Evolutionary conservation across 108 stramenopile genomes (phyloP), one percentile per base, ranked within the genome.

Genomic region (Skeletonema menzelii): DNA sequence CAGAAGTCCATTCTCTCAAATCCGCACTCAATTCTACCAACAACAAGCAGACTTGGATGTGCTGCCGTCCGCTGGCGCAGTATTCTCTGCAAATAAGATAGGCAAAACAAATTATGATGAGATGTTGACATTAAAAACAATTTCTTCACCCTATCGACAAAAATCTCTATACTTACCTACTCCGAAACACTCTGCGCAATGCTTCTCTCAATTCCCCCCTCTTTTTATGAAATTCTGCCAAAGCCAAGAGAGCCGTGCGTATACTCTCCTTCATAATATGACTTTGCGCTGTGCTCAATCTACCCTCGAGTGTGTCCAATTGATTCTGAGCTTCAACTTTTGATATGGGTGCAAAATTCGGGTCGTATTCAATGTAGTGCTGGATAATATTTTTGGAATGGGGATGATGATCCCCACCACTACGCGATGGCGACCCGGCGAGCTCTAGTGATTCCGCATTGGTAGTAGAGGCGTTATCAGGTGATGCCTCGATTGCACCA

Each of bases 201-300:
- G 86, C 82, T 70, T 87, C 78, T 35, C 72, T 65, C 70, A 85
- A 67, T 32, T 85, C 83, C 26, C 91, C 88, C 55, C 77, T 81
- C 67, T 53, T 70, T 55, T 34, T 81, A 77, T 74, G 86, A 81
- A 75, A 53, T 22, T 53, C 49, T 53, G 49, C 49, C 49, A 85
- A 56, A 8, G 83, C 84, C 67, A 92, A 44, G 38, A 86, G 83
- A 20, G 91, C 93, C 6, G 65, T 83, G 11, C 91, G 83, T 67
- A 94, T 94, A 32, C 86, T 85, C 65, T 92, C 93, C 77, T 89
- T 92, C 80, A 89, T 77, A 64, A 94, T 59, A 60, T 89, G 85
- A 27, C 87, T 77, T 61, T 92, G 89, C 4, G 91, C 88, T 42
- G 84, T 63, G 28, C 75, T 34, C 75, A 94, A 72, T 27, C 93